These are phyloP conservation scores for Thelonectria olida DNA, from an alignment of 2,329 filamentous ascomycete genomes.

Conservation along the genomic window DNA sequence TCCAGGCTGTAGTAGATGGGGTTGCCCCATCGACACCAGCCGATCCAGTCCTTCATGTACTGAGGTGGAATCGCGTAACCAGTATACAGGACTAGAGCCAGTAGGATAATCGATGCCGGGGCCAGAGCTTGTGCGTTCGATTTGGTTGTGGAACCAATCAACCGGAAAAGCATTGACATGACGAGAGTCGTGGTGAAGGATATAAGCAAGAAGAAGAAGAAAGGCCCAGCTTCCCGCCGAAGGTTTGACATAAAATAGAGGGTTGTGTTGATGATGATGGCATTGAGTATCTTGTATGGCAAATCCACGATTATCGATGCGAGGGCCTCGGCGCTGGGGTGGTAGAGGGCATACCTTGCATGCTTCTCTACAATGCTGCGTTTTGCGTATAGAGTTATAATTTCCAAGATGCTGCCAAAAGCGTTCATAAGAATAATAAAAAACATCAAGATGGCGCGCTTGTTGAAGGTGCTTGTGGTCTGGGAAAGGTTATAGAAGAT, in stretches of 20 bases:
- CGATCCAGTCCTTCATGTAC: conserved; percentile 60
- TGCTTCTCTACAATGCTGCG: conserved; percentile 45
- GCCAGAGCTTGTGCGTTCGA: conserved; percentile 34
- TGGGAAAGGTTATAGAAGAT: conserved; percentile 57
- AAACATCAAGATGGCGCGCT: conserved; percentile 18
- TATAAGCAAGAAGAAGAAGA: conserved; percentile 57
- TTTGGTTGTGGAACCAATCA: conserved; percentile 35
- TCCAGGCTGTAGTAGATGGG: conserved; percentile 72
- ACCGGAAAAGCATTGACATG: conserved; percentile 71
- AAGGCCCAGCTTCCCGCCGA: conserved; percentile 62
- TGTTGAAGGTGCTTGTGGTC: conserved; percentile 38
- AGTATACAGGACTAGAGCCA: conserved; percentile 55
- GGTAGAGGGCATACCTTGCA: conserved; percentile 43
- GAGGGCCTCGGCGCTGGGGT: conserved; percentile 39
- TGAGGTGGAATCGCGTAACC: conserved; percentile 53
- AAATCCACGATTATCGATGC: conserved; percentile 28
- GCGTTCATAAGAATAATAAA: conserved; percentile 33
- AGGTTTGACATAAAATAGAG: conserved; percentile 75
- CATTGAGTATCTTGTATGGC: conserved; percentile 31
- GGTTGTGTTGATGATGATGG: conserved; percentile 49
- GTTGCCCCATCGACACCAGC: conserved; percentile 73
- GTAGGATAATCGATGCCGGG: conserved; percentile 30
- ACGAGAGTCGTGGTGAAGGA: conserved; percentile 63
- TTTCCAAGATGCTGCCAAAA: conserved; percentile 31
- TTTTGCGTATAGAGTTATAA: conserved; percentile 37